Evolutionary conservation across 2,329 filamentous ascomycete genomes (phyloP), one percentile per base, ranked within the genome.

Genomic region (Exophiala sideris): DNA sequence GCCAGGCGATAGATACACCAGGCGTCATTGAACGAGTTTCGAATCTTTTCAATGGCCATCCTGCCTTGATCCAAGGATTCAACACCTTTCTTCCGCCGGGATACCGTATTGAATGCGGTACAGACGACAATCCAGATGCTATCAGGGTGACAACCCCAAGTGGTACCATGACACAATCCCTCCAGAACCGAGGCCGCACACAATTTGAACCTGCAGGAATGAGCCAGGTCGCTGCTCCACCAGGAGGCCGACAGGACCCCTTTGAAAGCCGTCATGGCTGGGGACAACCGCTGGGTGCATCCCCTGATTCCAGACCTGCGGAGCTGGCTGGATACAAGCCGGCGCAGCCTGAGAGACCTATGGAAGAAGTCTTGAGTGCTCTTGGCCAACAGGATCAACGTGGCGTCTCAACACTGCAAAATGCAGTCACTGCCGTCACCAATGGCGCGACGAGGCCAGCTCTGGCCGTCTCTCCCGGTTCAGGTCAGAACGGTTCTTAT

Each of bases 11-110:
- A 65, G 94, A 99, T 69, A 99, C 94, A 0, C 94, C 94, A 0
- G 94, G 94, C 1, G 94, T 99, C 2, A 99, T 99, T 63, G 95
- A 95, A 66, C 86, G 94, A 45, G 94, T 99, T 24, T 97, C 94
- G 1, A 90, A 91, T 48, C 82, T 99, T 1, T 99, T 99, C 68
- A 91, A 92, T 18, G 94, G 94, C 2, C 92, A 99, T 66, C 94
- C 94, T 2, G 94, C 89, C 67, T 80, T 95, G 21, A 97, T 99
- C 45, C 92, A 97, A 71, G 94, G 94, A 0, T 99, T 99, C 71
- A 99, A 99, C 68, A 99, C 94, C 0, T 99, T 99, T 69, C 76
- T 99, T 7, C 94, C 94, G 3, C 91, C 91, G 0, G 91, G 94
- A 2, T 99, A 99, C 69, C 83, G 94, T 54, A 99, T 99, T 56